phyloP scores from a whole-genome alignment of 2,329 filamentous ascomycete species.

The Cladobotryum mycophilum region DNA sequence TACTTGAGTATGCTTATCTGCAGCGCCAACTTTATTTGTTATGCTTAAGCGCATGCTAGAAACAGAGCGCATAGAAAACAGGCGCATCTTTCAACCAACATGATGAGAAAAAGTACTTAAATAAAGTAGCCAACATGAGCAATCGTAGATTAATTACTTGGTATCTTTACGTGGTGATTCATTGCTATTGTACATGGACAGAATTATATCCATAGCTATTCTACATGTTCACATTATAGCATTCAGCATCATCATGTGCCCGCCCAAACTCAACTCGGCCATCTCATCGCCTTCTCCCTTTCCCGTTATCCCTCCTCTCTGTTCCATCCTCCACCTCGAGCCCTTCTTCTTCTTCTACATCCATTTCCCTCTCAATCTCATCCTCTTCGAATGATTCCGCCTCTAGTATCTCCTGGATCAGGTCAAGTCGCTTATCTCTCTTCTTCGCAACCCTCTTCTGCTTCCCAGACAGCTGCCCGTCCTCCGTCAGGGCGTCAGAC shows the following conservation, averaged over 20 bases:
- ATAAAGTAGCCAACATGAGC: too few species aligned
- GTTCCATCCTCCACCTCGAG: constrained; percentile 20
- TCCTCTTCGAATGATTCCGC: constrained; percentile 28
- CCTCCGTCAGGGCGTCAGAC: constrained; percentile 30
- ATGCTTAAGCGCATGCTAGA: too few species aligned
- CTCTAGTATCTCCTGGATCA: constrained; percentile 35
- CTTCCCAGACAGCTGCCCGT: constrained; percentile 30
- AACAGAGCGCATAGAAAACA: too few species aligned
- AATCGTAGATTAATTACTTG: too few species aligned
- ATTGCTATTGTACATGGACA: neutral
- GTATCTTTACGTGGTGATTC: neutral
- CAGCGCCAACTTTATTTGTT: too few species aligned
- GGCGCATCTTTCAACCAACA: neutral
- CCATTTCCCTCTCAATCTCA: constrained; percentile 26
- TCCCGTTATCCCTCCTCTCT: constrained; percentile 1
- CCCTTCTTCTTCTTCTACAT: constrained; percentile 22
- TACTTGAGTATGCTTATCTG: too few species aligned
- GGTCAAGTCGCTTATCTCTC: constrained; percentile 30
- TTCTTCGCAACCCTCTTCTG: constrained; percentile 31
- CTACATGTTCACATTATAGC: too few species aligned
- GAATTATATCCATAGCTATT: too few species aligned
- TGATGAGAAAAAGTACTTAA: too few species aligned
- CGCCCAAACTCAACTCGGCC: too few species aligned
- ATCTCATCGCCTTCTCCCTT: neutral
- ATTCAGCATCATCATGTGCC: too few species aligned